Conservation (phyloP, 805 yeast species). For the Starmerella davenportii region DNA sequence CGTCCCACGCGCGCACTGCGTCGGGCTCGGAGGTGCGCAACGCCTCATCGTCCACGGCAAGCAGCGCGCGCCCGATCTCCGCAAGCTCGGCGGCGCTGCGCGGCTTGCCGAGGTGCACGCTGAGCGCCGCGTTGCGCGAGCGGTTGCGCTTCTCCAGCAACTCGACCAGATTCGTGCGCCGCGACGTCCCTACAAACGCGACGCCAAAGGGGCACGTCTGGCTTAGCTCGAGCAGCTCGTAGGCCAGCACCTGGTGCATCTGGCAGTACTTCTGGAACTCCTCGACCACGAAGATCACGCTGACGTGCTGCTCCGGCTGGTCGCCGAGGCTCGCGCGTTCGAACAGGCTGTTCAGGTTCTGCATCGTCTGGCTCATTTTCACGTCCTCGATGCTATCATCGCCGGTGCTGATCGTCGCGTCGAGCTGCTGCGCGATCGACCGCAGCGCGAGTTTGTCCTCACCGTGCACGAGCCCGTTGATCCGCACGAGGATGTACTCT, state of each 20-base stretch:
- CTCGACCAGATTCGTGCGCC: conserved; percentile 60
- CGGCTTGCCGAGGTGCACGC: conserved; percentile 42
- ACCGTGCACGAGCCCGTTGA: conserved; percentile 54
- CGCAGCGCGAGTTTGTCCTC: conserved; percentile 68
- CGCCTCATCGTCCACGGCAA: conserved; percentile 21
- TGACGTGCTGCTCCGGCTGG: conserved; percentile 9
- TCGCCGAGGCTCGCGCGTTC: conserved; percentile 11
- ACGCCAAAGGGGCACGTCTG: conserved; percentile 56
- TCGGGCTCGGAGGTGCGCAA: conserved; percentile 12
- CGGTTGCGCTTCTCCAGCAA: conserved; percentile 78
- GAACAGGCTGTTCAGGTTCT: conserved; percentile 18
- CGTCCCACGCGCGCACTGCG: conserved; percentile 13
- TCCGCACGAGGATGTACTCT: conserved; percentile 40
- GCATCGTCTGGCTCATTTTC: conserved; percentile 19
- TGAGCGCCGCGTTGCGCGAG: conserved; percentile 70
- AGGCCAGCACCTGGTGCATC: conserved; percentile 63
- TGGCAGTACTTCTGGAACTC: conserved; percentile 67
- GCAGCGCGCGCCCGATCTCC: conserved; percentile 28
- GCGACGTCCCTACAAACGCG: conserved; percentile 62
- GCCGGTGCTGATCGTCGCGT: conserved; percentile 24
- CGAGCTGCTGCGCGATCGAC: conserved; percentile 73
- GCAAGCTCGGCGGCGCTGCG: conserved; percentile 33
- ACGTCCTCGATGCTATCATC: conserved; percentile 19
- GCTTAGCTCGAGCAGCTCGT: conserved; percentile 74
- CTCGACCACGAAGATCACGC: conserved; percentile 58